Evolutionary conservation across 2,329 filamentous ascomycete genomes (phyloP).

Genomic region (Oidium heveae): DNA sequence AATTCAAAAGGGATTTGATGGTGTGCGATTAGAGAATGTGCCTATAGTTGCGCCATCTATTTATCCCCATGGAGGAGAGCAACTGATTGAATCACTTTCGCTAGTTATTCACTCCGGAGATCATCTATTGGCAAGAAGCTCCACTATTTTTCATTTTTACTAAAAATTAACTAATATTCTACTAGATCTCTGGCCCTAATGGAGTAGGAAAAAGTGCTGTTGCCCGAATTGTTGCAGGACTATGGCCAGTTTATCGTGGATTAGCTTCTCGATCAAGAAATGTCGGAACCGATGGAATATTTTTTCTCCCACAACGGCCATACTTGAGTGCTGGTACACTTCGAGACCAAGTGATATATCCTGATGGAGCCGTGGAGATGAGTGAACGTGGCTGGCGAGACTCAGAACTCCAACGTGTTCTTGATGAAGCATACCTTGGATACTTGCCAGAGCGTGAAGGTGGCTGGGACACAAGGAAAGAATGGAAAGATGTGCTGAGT

Average conservation of each 20-base stretch:
- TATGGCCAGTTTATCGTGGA: slow-evolving; percentile 92
- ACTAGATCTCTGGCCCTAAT: slow-evolving; percentile 67
- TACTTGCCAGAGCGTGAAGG: slow-evolving; percentile 84
- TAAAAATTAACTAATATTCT: background rate
- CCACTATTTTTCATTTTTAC: background rate
- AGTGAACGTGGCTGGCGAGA: slow-evolving; percentile 54
- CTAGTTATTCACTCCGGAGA: slow-evolving; percentile 78
- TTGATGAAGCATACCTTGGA: slow-evolving; percentile 65
- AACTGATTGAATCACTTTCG: slow-evolving; percentile 67
- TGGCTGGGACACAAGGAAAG: slow-evolving; percentile 87
- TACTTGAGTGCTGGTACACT: slow-evolving; percentile 83
- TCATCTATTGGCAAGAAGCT: slow-evolving; percentile 41
- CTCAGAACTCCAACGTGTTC: slow-evolving; percentile 46
- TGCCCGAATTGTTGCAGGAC: slow-evolving; percentile 60
- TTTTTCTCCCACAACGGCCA: slow-evolving; percentile 88
- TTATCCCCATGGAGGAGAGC: slow-evolving; percentile 76
- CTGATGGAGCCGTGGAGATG: slow-evolving; percentile 89
- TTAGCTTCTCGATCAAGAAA: slow-evolving; percentile 67
- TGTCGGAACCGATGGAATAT: slow-evolving; percentile 71
- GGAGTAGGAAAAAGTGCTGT: slow-evolving; percentile 86
- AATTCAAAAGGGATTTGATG: slow-evolving; percentile 82
- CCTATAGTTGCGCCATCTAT: slow-evolving; percentile 74
- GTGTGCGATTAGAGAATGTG: slow-evolving; percentile 77
- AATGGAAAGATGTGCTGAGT: slow-evolving; percentile 96
- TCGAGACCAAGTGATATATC: slow-evolving; percentile 93